A percentile compares a stretch with the other conserved stretches of the same genome.
Evolutionary conservation across 2,329 filamentous ascomycete genomes (phyloP).

Genomic region (Fusarium buxicola): DNA sequence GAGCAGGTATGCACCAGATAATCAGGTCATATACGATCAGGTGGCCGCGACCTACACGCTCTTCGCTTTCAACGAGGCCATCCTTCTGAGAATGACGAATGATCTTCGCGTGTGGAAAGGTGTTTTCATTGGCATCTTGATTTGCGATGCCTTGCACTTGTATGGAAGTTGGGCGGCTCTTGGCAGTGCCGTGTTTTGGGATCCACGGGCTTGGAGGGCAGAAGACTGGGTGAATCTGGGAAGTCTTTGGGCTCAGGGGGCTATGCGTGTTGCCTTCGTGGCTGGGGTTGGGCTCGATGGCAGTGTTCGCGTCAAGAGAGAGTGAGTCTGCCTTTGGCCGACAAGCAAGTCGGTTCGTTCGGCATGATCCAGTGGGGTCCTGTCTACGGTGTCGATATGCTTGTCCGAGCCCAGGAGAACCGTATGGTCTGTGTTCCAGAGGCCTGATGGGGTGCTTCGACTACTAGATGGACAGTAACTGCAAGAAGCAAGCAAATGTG

Average conservation of each 20-base stretch:
- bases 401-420: constrained; percentile 10
- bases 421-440: constrained; percentile 27
- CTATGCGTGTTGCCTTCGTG: constrained; percentile 30
- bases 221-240: constrained; percentile 39
- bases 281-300: constrained; percentile 17
- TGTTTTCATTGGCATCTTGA: constrained; percentile 14
- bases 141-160: constrained; percentile 33
- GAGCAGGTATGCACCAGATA: constrained; percentile 30
- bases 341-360: background rate
- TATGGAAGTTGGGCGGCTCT: constrained; percentile 28
- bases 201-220: constrained; percentile 14
- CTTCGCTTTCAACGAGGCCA: constrained; percentile 36
- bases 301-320: background rate
- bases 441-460: no score
- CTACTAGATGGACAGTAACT: no score
- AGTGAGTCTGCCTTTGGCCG: background rate
- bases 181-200: constrained; percentile 25
- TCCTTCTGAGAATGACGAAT: constrained; percentile 21
- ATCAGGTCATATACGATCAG: constrained; percentile 32
- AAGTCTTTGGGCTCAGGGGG: constrained; percentile 30
- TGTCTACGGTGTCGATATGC: constrained; percentile 16
- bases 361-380: constrained; percentile 15
- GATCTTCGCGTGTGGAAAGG: constrained; percentile 27
- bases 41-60: constrained; percentile 31
- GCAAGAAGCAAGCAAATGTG: no score